A percentile compares a stretch with the other conserved stretches of the same genome.
Evolutionary conservation across 768 basidiomycete species (phyloP).

Genomic region (Fistulinella prunicolor): DNA sequence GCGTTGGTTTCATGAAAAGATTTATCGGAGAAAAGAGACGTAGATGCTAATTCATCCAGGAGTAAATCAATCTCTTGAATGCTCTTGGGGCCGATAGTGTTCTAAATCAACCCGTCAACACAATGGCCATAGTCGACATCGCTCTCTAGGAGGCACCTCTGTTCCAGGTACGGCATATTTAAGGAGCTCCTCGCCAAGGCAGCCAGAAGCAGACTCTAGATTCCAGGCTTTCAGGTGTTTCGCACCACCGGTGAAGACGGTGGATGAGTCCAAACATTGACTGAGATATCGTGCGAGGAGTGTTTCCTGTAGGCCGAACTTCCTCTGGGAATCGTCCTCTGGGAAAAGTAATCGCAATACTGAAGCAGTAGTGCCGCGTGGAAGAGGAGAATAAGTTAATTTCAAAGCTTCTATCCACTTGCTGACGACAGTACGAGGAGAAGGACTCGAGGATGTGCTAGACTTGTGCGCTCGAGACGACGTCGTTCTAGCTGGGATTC

Average conservation of each 20-base stretch:
- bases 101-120: slow-evolving; percentile 16
- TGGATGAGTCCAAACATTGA: slow-evolving; percentile 44
- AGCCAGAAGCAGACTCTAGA: slow-evolving; percentile 49
- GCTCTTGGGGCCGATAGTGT: slow-evolving; percentile 32
- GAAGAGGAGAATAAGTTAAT: slow-evolving; percentile 45
- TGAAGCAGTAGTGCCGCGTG: slow-evolving; percentile 50
- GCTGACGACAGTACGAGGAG: slow-evolving; percentile 40
- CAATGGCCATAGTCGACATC: neutral
- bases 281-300: slow-evolving; percentile 52
- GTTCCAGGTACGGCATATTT: slow-evolving; percentile 36
- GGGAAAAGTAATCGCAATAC: slow-evolving; percentile 83
- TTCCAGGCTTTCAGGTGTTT: slow-evolving; percentile 39
- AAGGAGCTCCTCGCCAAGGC: slow-evolving; percentile 67
- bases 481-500: slow-evolving; percentile 21
- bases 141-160: slow-evolving; percentile 25
- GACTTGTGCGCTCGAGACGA: slow-evolving; percentile 12
- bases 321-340: slow-evolving; percentile 67
- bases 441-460: slow-evolving; percentile 16
- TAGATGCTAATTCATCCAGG: slow-evolving; percentile 71
- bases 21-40: slow-evolving; percentile 56
- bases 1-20: slow-evolving; percentile 38
- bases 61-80: slow-evolving; percentile 56
- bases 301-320: slow-evolving; percentile 72
- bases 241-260: slow-evolving; percentile 22
- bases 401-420: slow-evolving; percentile 46